Evolutionary conservation across 805 yeast genomes (phyloP), one percentile per base, ranked within the genome.

Genomic region (Spencermartinsiella europaea): DNA sequence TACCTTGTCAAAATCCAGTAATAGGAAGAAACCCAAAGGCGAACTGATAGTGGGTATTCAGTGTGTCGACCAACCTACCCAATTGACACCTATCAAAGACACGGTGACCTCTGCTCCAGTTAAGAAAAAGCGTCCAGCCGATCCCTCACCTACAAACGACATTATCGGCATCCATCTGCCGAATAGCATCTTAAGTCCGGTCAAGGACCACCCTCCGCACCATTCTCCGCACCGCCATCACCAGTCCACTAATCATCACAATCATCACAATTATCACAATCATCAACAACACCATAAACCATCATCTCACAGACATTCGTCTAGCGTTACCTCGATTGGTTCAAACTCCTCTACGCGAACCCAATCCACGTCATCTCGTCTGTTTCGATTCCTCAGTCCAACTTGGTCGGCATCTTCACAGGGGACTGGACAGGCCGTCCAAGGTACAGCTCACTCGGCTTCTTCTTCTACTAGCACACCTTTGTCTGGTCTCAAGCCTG

Each of bases 401-500:
- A 19, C 44, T 2, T 28, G 43, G 12, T 14, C 41, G 14, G 14
- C 40, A 4, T 16, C 38, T 2, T n/a, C n/a, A n/a, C n/a, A n/a
- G n/a, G n/a, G n/a, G n/a, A n/a, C n/a, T n/a, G n/a, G n/a, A n/a
- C n/a, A n/a, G n/a, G n/a, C n/a, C n/a, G n/a, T n/a, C n/a, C n/a
- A n/a, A n/a, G n/a, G n/a, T n/a, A n/a, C n/a, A n/a, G n/a, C n/a
- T n/a, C n/a, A n/a, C n/a, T 21, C 44, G 17, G 34, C 12, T 19
- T 21, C 28, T 8, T 15, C 49, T 2, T 5, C 42, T 19, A 14
- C 27, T 7, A 10, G n/a, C 17, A 46, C 10, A 4, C 36, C 25
- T 15, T 16, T 5, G 10, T 27, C 34, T 21, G 19, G 15, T 7
- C 38, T 47, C 27, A 53, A 53, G 36, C 42, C 27, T 12, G 22